Base-by-base conservation (phyloP, 2,329 filamentous ascomycete species). In the Curvularia sp. region DNA sequence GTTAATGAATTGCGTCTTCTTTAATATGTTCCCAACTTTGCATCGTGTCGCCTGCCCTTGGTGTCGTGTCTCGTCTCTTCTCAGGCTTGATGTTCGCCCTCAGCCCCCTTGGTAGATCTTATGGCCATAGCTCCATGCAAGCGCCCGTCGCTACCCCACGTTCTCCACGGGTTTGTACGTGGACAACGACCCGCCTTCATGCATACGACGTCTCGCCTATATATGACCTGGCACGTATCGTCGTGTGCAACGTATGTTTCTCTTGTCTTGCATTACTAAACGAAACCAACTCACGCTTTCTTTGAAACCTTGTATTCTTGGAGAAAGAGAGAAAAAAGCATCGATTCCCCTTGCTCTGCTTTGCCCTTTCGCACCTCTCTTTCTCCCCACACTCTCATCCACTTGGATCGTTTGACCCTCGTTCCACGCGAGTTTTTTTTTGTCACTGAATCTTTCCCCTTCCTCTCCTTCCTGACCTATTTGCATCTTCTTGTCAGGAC, bases 1-100 rank as follows among this genome's bases (percentile, higher is more conserved):
- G 69, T 71, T 76, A 76, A 76, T 75, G 71, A 73, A 74, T 63
- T 68, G 61, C 59, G 57, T 65, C 63, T 67, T 56, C 52, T 62
- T 62, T 55, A 60, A 15, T 21, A 32, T 43, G 48, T 42, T 50
- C 13, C 25, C n/a, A n/a, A 8, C 27, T 32, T 30, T 49, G 46
- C 25, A 7, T 55, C 28, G 30, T 62, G 38, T 13, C 53, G 49
- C 28, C n/a, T 23, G n/a, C 54, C 3, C 7, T 2, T 47, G 5
- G 30, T 21, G 7, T 45, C n/a, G 5, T 47, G 4, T 28, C 51
- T 23, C 9, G 18, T 39, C 9, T 28, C 51, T 23, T 15, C 7
- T 39, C 9, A 23, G n/a, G 32, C 32, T 36, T 36, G 19, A 42
- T 21, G 18, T 41, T 21, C 18, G 2, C 18, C 12, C 21, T 15